Conservation (phyloP, 495 filamentous ascomycete species). For the Aspergillus sclerotioniger region DNA sequence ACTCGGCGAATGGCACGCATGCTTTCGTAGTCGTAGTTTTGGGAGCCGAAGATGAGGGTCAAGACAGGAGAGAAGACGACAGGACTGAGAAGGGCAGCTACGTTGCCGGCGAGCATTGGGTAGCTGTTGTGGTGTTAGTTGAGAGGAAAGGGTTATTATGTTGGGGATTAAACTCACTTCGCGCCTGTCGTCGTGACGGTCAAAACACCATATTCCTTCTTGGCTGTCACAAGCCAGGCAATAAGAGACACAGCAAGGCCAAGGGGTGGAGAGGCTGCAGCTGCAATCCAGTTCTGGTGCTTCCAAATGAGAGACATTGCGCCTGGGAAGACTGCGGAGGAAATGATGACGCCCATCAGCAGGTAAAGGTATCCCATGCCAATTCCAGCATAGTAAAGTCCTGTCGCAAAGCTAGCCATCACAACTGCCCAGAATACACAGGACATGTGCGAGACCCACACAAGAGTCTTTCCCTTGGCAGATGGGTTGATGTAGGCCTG, state of each 20-base stretch:
- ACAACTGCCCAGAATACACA: constrained; percentile 75
- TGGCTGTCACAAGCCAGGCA: constrained; percentile 89
- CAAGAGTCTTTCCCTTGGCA: constrained; percentile 73
- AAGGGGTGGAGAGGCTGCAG: constrained; percentile 69
- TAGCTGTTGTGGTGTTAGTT: constrained; percentile 39
- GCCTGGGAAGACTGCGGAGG: constrained; percentile 79
- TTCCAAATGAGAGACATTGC: constrained; percentile 80
- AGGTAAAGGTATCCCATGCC: constrained; percentile 79
- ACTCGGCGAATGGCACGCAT: constrained; percentile 83
- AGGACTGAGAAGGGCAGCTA: constrained; percentile 76
- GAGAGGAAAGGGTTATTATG: not conserved
- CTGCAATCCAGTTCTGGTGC: constrained; percentile 77
- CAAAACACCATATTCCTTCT: constrained; percentile 69
- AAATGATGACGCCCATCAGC: constrained; percentile 91
- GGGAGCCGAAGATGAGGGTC: constrained; percentile 68
- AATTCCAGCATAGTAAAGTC: constrained; percentile 68
- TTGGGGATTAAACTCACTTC: constrained; percentile 48
- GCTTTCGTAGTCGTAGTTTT: constrained; percentile 86
- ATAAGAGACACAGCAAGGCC: constrained; percentile 74
- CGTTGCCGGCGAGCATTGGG: constrained; percentile 88
- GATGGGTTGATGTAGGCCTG: constrained; percentile 56
- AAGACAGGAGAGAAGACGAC: constrained; percentile 76
- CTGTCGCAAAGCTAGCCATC: constrained; percentile 83
- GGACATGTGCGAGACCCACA: constrained; percentile 78
- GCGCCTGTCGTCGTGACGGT: constrained; percentile 73